These are phyloP conservation scores for Ogataea trehaloabstinens DNA, from an alignment of 805 yeast genomes.

Conservation along the genomic window DNA sequence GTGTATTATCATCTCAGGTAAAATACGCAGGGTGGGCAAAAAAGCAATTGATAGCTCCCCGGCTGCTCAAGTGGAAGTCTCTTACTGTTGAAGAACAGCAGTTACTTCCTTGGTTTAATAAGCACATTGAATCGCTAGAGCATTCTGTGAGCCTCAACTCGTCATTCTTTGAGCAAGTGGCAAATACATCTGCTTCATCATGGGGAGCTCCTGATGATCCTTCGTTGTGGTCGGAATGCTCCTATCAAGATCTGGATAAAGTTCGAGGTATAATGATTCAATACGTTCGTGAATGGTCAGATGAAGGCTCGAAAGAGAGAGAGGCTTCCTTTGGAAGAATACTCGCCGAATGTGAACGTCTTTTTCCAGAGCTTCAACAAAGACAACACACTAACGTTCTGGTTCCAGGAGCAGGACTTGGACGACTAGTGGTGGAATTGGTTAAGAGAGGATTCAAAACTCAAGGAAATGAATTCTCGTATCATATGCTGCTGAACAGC, in stretches of 20 bases:
- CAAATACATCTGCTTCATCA: constrained; percentile 39
- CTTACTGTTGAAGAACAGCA: constrained; percentile 40
- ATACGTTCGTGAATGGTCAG: constrained; percentile 60
- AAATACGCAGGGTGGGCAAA: constrained; percentile 36
- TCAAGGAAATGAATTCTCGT: constrained; percentile 68
- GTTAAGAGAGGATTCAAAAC: constrained; percentile 54
- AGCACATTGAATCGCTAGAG: constrained; percentile 39
- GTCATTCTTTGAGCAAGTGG: constrained; percentile 41
- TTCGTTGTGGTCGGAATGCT: constrained; percentile 40
- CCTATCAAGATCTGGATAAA: constrained; percentile 49
- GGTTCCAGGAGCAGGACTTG: constrained; percentile 67
- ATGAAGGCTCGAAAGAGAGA: constrained; percentile 50
- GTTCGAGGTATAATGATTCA: constrained; percentile 57
- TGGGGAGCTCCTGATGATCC: constrained; percentile 49
- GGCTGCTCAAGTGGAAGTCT: constrained; percentile 32
- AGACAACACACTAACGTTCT: constrained; percentile 44
- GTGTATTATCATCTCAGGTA: constrained; percentile 31
- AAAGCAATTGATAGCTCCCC: constrained; percentile 31
- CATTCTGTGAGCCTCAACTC: constrained; percentile 45
- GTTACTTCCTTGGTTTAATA: constrained; percentile 50
- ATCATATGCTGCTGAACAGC: constrained; percentile 60
- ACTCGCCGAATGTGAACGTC: constrained; percentile 31
- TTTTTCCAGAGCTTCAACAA: constrained; percentile 36
- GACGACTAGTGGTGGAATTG: constrained; percentile 55
- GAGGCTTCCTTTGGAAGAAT: constrained; percentile 37